Percentiles rank a stretch among this genome's conserved stretches.
Conservation (phyloP, 306 rosid species). For the Parietaria judaica region DNA sequence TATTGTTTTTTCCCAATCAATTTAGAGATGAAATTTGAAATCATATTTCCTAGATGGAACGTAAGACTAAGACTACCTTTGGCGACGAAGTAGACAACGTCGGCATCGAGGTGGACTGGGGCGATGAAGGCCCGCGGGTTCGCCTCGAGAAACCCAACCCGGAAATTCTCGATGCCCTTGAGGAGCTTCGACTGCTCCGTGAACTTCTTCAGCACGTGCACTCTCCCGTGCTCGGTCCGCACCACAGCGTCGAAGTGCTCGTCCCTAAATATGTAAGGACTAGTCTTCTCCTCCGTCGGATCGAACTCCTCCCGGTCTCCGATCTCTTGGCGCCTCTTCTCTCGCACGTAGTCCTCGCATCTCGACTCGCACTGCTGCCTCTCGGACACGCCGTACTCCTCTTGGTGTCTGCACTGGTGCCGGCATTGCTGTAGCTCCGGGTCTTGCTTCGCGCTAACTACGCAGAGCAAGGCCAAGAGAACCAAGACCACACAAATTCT, state of each 20-base stretch:
- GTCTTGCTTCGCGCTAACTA: conserved; percentile 17
- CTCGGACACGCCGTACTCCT: conserved; percentile 20
- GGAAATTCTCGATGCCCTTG: conserved; percentile 42
- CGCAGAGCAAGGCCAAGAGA: conserved; percentile 15
- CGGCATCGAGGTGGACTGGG: conserved; percentile 56
- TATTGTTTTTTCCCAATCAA: no score
- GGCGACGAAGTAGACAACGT: conserved; percentile 32
- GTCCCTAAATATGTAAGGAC: conserved; percentile 41
- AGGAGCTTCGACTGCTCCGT: conserved; percentile 38
- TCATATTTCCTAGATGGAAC: no score
- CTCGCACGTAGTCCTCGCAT: conserved; percentile 29
- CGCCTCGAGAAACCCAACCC: conserved; percentile 42
- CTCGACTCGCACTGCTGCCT: conserved; percentile 17
- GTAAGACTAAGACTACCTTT: conserved; percentile 23
- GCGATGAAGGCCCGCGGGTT: conserved; percentile 33
- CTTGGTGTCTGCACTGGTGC: conserved; percentile 44
- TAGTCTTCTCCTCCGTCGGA: conserved; percentile 2
- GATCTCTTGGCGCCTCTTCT: conserved; percentile 27
- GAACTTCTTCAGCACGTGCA: conserved; percentile 38
- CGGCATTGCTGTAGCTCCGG: conserved; percentile 39
- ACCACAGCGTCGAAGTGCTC: conserved; percentile 27
- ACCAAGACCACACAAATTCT: conserved; percentile 14
- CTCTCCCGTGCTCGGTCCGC: conserved; percentile 41
- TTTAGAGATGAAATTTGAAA: no score
- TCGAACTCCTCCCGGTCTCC: conserved; percentile 1